Conservation (phyloP, 768 basidiomycete genomes). For the Rossbeevera mucosa region DNA sequence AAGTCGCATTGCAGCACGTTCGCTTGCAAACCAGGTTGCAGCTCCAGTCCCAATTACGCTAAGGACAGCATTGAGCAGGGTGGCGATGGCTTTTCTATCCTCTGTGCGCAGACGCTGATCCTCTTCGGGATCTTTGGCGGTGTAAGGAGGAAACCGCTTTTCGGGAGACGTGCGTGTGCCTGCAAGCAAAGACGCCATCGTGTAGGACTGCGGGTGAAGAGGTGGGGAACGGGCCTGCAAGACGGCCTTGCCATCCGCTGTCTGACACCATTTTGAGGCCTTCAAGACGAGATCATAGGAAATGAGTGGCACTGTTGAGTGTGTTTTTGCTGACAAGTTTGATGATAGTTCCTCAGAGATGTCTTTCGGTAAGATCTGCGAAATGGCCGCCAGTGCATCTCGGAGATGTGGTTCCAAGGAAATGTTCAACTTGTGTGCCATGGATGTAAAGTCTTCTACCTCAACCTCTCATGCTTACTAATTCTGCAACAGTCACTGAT, state of each 20-base stretch:
- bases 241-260: slow-evolving; percentile 39
- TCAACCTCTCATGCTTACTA: not conserved
- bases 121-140: slow-evolving; percentile 44
- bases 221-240: slow-evolving; percentile 39
- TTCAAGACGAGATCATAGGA: slow-evolving; percentile 55
- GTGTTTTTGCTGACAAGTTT: slow-evolving; percentile 30
- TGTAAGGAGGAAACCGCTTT: slow-evolving; percentile 56
- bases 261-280: slow-evolving; percentile 67
- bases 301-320: slow-evolving; percentile 37
- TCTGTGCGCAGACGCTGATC: slow-evolving; percentile 41
- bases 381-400: slow-evolving; percentile 44
- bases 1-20: slow-evolving; percentile 54
- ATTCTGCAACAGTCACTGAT: no score
- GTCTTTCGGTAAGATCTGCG: slow-evolving; percentile 41
- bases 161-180: slow-evolving; percentile 77
- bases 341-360: slow-evolving; percentile 39
- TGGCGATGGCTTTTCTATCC: slow-evolving; percentile 64
- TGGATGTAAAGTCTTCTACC: not conserved
- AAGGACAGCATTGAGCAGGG: slow-evolving; percentile 65
- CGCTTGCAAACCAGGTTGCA: slow-evolving; percentile 72
- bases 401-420: slow-evolving; percentile 66
- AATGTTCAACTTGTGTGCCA: slow-evolving; percentile 41
- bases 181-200: slow-evolving; percentile 72
- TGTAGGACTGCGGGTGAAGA: slow-evolving; percentile 52
- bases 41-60: slow-evolving; percentile 64